phyloP scores from a whole-genome alignment of 2,329 filamentous ascomycete genomes.

The Leptographium procerum region DNA sequence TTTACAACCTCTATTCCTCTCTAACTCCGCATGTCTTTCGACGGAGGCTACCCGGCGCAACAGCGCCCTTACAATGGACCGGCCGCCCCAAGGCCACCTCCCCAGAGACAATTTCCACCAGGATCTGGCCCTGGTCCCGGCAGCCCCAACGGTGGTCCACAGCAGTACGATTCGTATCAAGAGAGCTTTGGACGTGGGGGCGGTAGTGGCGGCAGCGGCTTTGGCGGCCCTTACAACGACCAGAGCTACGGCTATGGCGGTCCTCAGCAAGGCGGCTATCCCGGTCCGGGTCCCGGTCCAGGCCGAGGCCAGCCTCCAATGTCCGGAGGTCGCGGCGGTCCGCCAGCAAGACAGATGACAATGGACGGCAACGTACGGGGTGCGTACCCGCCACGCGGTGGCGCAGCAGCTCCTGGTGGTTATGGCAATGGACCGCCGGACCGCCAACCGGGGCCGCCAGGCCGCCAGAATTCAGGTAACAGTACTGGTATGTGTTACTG shows the following conservation, averaged over 20 bases:
- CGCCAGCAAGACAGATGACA: conserved; percentile 28
- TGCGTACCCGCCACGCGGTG: conserved; percentile 26
- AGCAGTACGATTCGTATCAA: conserved; percentile 32
- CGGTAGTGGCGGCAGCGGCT: conserved; percentile 23
- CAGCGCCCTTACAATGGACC: conserved; percentile 38
- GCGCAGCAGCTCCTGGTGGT: conserved; percentile 19
- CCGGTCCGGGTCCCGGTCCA: conserved; percentile 19
- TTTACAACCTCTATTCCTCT: not conserved
- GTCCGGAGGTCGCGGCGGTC: conserved; percentile 30
- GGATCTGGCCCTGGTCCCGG: conserved; percentile 17
- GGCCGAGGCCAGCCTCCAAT: conserved; percentile 29
- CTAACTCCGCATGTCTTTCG: conserved; percentile 34
- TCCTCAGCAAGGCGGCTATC: conserved; percentile 32
- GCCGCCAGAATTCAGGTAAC: not conserved
- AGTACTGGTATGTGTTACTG: not conserved
- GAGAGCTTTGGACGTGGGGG: conserved; percentile 29
- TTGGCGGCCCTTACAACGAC: conserved; percentile 26
- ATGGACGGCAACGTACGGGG: conserved; percentile 24
- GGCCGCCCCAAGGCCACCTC: conserved; percentile 28
- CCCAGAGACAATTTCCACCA: conserved; percentile 24
- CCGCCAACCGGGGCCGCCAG: not conserved
- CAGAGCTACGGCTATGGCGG: conserved; percentile 33
- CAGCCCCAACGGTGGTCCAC: conserved; percentile 11
- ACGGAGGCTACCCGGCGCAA: conserved; percentile 31
- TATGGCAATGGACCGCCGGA: conserved; percentile 21